Conservation (phyloP, 345 rosid genomes). For the Arabis alpina region DNA sequence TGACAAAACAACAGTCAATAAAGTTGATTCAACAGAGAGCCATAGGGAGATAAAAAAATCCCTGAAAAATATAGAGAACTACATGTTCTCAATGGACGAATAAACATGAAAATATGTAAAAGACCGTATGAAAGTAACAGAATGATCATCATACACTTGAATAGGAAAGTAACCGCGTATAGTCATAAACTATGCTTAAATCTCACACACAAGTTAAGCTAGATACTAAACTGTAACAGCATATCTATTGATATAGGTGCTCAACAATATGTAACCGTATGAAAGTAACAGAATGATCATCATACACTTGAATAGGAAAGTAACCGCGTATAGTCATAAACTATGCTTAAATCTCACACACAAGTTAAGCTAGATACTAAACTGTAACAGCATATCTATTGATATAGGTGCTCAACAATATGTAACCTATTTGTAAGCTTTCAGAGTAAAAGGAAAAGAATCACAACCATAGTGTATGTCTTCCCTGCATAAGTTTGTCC, state of each 20-base stretch:
- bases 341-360: not conserved
- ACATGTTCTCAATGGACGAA: not conserved
- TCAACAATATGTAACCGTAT: not conserved
- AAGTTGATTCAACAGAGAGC: slow-evolving; percentile 21
- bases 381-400: slow-evolving; percentile 8
- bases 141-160: not conserved
- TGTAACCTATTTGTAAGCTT: slow-evolving; percentile 8
- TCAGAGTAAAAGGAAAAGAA: slow-evolving; percentile 44
- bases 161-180: not conserved
- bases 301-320: not conserved
- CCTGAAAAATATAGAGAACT: not conserved
- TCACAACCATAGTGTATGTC: slow-evolving; percentile 62
- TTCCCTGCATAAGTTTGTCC: slow-evolving; percentile 73
- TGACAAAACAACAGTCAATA: slow-evolving; percentile 48
- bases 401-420: slow-evolving; percentile 7
- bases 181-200: slow-evolving; percentile 3
- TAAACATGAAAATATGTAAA: not conserved
- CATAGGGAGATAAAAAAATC: slow-evolving; percentile 20
- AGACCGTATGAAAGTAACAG: not conserved
- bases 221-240: slow-evolving; percentile 8
- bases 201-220: slow-evolving; percentile 4
- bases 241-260: slow-evolving; percentile 6
- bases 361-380: slow-evolving; percentile 10
- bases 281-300: slow-evolving; percentile 6
- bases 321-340: not conserved